Conservation (phyloP, 306 rosid species). For the Vicia villosa region DNA sequence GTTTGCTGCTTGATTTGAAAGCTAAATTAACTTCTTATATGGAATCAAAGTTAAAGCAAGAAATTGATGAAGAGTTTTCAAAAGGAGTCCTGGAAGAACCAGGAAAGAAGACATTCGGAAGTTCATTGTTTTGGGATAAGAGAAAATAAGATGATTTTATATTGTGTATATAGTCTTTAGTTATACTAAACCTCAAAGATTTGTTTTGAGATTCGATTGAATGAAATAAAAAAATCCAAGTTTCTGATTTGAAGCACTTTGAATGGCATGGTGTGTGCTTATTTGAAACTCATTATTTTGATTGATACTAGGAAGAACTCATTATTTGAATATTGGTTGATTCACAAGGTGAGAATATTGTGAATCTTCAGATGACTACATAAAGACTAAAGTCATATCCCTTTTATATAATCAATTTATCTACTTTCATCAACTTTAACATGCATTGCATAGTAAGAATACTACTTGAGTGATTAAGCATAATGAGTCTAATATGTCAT, state of each 20-base stretch:
- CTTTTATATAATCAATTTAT: constrained; percentile 8
- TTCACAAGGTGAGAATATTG: constrained; percentile 8
- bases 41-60: constrained; percentile 77
- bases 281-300: neutral
- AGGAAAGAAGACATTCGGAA: constrained; percentile 51
- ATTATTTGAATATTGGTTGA: too few relatives aligned
- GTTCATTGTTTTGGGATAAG: constrained; percentile 39
- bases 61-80: constrained; percentile 44
- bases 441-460: neutral
- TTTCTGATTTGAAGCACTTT: constrained; percentile 23
- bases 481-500: neutral
- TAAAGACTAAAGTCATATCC: neutral
- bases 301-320: too few relatives aligned
- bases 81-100: constrained; percentile 50
- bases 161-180: constrained; percentile 52
- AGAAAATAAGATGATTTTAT: constrained; percentile 45
- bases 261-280: constrained; percentile 23
- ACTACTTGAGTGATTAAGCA: neutral
- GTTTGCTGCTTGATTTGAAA: constrained; percentile 79
- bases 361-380: constrained; percentile 5
- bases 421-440: constrained; percentile 6
- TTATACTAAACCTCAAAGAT: constrained; percentile 42
- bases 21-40: constrained; percentile 84
- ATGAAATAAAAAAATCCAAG: constrained; percentile 36
- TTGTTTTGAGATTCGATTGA: constrained; percentile 44